phyloP scores from a whole-genome alignment of 805 yeast genomes.

The Yarrowia bubula region DNA sequence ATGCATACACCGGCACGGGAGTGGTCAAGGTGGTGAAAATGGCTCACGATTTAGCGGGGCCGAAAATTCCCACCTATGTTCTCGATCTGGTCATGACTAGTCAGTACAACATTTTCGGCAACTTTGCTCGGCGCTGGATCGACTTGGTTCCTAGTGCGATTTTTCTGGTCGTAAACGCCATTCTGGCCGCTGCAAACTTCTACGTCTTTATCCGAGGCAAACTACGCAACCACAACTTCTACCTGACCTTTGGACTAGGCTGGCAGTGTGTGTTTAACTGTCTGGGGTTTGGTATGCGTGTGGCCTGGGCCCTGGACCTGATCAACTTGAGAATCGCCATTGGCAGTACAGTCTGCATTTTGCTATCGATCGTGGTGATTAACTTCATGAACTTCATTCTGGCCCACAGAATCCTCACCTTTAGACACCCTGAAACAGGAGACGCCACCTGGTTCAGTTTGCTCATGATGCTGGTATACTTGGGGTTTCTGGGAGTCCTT shows the following conservation, averaged over 20 bases:
- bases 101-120: constrained; percentile 53
- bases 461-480: constrained; percentile 51
- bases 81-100: constrained; percentile 2
- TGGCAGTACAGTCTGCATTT: constrained; percentile 53
- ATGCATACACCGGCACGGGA: constrained; percentile 6
- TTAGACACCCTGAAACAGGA: constrained; percentile 75
- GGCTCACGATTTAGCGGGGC: background rate
- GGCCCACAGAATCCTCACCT: constrained; percentile 70
- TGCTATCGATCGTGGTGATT: constrained; percentile 55
- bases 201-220: constrained; percentile 49
- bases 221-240: constrained; percentile 59
- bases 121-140: constrained; percentile 48
- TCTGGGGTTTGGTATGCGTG: constrained; percentile 59
- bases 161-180: constrained; percentile 52
- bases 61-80: background rate
- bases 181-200: constrained; percentile 49
- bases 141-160: constrained; percentile 63
- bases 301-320: constrained; percentile 56
- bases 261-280: constrained; percentile 53
- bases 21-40: background rate
- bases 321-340: constrained; percentile 52
- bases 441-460: constrained; percentile 49
- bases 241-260: constrained; percentile 52
- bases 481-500: constrained; percentile 55
- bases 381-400: constrained; percentile 60